Evolutionary conservation across 1,139 yeast genomes (phyloP), one percentile per base, ranked within the genome.

Genomic region (Yamadazyma diddensiae): DNA sequence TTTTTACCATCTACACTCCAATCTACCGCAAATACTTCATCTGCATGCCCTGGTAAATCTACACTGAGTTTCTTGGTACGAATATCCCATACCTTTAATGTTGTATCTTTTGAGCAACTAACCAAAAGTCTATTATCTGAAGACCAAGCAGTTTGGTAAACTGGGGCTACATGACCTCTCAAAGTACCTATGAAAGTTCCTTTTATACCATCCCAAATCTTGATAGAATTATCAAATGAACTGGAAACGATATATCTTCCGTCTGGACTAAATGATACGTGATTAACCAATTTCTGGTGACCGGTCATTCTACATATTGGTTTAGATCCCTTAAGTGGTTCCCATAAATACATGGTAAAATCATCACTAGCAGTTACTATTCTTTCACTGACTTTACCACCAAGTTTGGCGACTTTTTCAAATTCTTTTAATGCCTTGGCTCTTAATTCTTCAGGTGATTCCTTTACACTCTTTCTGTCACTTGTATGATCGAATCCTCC

Each of bases 121-220:
- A 90, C 98, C 37, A 92, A 66, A 29, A 92, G 65, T 43, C 98
- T 70, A 55, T 92, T 85, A 55, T 92, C 99, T 2, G 96, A 82
- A 3, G 97, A 87, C 99, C 99, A 92, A 0, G 97, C 88, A n/a
- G 95, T 88, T 61, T 90, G 97, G 55, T 92, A 92, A 0, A 92
- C 98, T 3, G 97, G 88, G 0, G 97, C 97, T 38, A 92, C 99
- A 55, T 92, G 98, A 3, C 98, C 98, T 45, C 98, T 71, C 50
- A 94, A 78, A 0, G 97, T 88, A 5, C 95, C 79, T 26, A 92
- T 62, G 47, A 90, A 92, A 34, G 84, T 84, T 24, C 98, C 98
- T 39, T 85, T 83, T 43, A 86, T 65, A 19, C 97, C 98, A 55
- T 90, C 97, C 98, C 98, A 92, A 32, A 92, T 64, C 59, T 92